A percentile compares a stretch with the other conserved stretches of the same genome.
These are phyloP conservation scores for Atalantia buxifolia DNA, from an alignment of 345 rosid species.

Conservation along the genomic window DNA sequence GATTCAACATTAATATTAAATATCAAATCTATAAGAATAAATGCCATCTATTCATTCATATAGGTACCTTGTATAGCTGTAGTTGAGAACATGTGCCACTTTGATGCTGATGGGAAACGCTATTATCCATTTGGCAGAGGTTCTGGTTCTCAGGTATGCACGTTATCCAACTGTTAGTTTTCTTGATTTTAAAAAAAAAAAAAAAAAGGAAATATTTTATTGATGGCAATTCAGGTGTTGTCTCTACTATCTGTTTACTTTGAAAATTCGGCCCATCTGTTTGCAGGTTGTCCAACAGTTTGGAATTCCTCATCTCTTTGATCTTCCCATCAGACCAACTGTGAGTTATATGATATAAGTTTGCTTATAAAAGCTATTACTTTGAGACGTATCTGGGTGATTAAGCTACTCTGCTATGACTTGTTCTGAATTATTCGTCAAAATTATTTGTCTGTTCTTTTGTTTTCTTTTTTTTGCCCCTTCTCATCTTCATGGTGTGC, in stretches of 20 bases:
- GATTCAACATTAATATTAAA: background rate
- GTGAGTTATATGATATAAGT: constrained; percentile 35
- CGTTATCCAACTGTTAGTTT: constrained; percentile 6
- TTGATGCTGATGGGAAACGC: constrained; percentile 95
- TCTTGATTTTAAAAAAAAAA: background rate
- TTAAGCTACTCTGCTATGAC: background rate
- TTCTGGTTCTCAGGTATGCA: constrained; percentile 87
- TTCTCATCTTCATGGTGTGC: background rate
- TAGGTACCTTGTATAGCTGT: constrained; percentile 97
- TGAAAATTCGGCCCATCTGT: constrained; percentile 11
- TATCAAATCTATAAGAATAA: background rate
- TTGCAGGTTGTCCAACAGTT: constrained; percentile 92
- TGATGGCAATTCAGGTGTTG: background rate
- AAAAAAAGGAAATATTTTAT: background rate
- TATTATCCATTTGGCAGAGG: constrained; percentile 97
- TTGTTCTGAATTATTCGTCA: background rate
- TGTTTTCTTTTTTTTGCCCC: too few species aligned
- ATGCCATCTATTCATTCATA: constrained; percentile 16
- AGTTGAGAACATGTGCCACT: constrained; percentile 97
- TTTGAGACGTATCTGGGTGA: background rate
- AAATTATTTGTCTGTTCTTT: background rate
- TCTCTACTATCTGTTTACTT: constrained; percentile 1
- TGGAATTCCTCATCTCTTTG: constrained; percentile 96
- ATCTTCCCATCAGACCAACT: constrained; percentile 90
- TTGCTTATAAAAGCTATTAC: background rate